Base-by-base conservation (phyloP, 2,329 filamentous ascomycete genomes). In the Tolypocladium amazonense region DNA sequence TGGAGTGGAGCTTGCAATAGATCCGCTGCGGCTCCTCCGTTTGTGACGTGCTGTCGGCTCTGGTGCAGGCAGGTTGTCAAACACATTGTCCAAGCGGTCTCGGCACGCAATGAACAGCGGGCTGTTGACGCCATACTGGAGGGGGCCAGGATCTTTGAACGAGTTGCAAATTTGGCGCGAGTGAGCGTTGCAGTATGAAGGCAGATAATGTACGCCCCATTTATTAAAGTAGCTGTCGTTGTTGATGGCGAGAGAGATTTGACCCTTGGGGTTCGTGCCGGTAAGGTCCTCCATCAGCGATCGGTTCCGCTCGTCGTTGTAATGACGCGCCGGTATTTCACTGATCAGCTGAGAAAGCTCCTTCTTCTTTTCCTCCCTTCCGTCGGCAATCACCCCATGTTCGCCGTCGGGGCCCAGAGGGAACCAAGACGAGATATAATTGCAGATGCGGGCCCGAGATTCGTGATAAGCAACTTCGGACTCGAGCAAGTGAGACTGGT, bases 191-290 rank as follows among this genome's bases (percentile, higher is more conserved):
- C 80, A 78, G 1, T 86, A 73, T 8, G 80, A 82, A 0, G 79
- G 79, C 7, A 87, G 76, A 67, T 82, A 87, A 68, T 86, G 83
- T 6, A 67, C 65, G 9, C 83, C 83, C 84, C 84, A 87, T 67
- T 70, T 75, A 2, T 43, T 4, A 63, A 79, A 83, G 64, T 77
- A 77, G 0, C 65, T 61, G 0, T 59, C 23, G 0, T 64, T 66
- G 2, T 70, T 68, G 2, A 85, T 66, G 0, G 82, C 82, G 20
- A 83, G 68, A 7, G 69, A 71, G 23, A 85, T 73, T 62, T 85
- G 81, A 2, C 82, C 82, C 2, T 71, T 67, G 2, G 78, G 74
- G 2, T 73, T 69, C 2, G 71, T 60, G 6, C 76, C 76, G 8
- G 65, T 66, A 12, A 86, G 71, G 59, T 86, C 83, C 33, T 75